phyloP scores from a whole-genome alignment of 768 basidiomycete species.

The Termitomyces sp. region DNA sequence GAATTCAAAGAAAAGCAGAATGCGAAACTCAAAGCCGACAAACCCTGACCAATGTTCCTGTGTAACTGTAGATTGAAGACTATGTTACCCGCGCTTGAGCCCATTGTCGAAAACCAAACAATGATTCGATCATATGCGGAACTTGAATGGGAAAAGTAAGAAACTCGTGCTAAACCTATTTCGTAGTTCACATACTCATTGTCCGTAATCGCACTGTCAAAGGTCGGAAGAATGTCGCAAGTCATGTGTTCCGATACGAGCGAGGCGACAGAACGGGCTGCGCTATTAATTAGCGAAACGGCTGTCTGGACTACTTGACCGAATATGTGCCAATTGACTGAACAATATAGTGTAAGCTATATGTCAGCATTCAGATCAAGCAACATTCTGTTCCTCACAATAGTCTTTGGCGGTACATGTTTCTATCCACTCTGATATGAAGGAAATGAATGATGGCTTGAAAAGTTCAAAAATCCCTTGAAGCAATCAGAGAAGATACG shows the following conservation, averaged over 20 bases:
- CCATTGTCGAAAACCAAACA: conserved; percentile 33
- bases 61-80: conserved; percentile 37
- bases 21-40: conserved; percentile 4
- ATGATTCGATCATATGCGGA: conserved; percentile 32
- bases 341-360: not conserved
- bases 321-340: conserved; percentile 57
- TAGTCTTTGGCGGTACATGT: conserved; percentile 33
- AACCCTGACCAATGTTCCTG: conserved; percentile 39
- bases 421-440: conserved; percentile 42
- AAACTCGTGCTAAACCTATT: not conserved
- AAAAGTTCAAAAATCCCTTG: conserved; percentile 37
- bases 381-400: conserved; percentile 31
- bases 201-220: conserved; percentile 21
- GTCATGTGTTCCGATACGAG: conserved; percentile 22
- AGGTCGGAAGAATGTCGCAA: conserved; percentile 24
- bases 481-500: conserved; percentile 7
- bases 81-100: conserved; percentile 27
- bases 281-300: conserved; percentile 33
- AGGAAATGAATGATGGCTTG: conserved; percentile 29
- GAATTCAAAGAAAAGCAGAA: not conserved
- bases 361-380: not conserved
- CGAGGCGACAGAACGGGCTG: conserved; percentile 20
- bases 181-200: conserved; percentile 3
- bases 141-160: conserved; percentile 19
- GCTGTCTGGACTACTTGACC: conserved; percentile 35